phyloP scores from a whole-genome alignment of 306 rosid species.

The Carpinus viminea region DNA sequence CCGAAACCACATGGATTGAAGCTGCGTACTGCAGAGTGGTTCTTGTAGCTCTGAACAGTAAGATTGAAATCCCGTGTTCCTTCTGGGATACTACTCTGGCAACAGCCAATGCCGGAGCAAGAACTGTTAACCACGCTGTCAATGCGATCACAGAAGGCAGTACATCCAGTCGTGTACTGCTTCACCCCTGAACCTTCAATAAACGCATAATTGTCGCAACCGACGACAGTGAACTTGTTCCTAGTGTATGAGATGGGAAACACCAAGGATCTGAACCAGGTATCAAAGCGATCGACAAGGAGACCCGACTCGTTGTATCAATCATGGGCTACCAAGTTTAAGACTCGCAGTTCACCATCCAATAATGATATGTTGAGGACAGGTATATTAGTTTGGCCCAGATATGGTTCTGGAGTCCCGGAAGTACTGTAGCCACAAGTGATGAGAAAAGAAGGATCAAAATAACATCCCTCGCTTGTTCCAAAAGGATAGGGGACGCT shows the following conservation, averaged over 20 bases:
- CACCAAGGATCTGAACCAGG: background rate
- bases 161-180: no score
- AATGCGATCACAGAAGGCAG: background rate
- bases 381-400: background rate
- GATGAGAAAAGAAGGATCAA: constrained; percentile 29
- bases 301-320: constrained; percentile 2
- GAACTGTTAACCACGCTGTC: background rate
- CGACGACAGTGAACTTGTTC: background rate
- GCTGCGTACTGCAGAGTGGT: no score
- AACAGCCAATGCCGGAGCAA: no score
- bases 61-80: no score
- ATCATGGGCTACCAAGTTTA: constrained; percentile 1
- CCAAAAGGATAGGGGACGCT: constrained; percentile 37
- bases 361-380: constrained; percentile 26
- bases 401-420: background rate
- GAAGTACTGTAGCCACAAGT: constrained; percentile 7
- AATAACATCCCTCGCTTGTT: constrained; percentile 8
- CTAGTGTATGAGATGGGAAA: constrained; percentile 25
- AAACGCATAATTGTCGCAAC: background rate
- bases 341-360: constrained; percentile 30
- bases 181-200: no score
- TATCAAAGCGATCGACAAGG: rapidly evolving
- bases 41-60: no score
- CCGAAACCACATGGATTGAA: no score
- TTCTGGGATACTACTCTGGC: no score